Conservation (phyloP, 2,329 filamentous ascomycete species). For the Pseudovirgaria hyperparasitica region DNA sequence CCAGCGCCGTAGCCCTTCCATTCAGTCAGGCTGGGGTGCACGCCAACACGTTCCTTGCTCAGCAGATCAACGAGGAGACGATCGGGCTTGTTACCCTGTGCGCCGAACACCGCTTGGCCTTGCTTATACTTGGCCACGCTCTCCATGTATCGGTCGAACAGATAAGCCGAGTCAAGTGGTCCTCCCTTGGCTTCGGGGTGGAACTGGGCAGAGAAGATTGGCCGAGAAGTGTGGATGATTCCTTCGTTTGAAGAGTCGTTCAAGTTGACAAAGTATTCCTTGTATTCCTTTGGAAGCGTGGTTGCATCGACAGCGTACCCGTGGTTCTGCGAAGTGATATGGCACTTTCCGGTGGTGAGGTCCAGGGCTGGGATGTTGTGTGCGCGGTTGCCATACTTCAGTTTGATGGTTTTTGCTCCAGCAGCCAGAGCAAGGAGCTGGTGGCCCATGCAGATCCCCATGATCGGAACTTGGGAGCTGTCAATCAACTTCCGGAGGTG, state of each 20-base stretch:
- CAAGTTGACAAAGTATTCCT: constrained; percentile 96
- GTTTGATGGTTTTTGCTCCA: constrained; percentile 84
- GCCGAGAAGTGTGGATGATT: constrained; percentile 89
- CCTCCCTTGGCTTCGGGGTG: constrained; percentile 97
- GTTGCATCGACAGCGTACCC: constrained; percentile 86
- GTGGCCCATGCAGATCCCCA: constrained; percentile 96
- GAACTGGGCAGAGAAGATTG: constrained; percentile 98
- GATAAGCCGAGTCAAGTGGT: constrained; percentile 86
- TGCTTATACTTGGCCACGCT: constrained; percentile 84
- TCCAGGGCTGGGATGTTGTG: constrained; percentile 97
- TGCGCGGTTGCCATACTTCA: constrained; percentile 98
- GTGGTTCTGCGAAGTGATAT: constrained; percentile 98
- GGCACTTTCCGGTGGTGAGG: constrained; percentile 89
- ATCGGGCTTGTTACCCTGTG: constrained; percentile 77
- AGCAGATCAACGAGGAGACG: constrained; percentile 83
- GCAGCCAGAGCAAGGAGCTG: constrained; percentile 85
- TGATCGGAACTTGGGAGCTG: constrained; percentile 78
- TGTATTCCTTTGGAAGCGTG: constrained; percentile 76
- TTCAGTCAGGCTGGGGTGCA: constrained; percentile 34
- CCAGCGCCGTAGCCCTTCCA: constrained; percentile 8
- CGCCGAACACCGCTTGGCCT: constrained; percentile 55
- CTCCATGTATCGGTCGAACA: constrained; percentile 93
- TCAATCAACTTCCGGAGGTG: constrained; percentile 86
- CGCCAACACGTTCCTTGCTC: constrained; percentile 88
- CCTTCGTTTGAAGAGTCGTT: constrained; percentile 97